Base-by-base conservation (phyloP, 306 rosid species). In the Abrus precatorius region DNA sequence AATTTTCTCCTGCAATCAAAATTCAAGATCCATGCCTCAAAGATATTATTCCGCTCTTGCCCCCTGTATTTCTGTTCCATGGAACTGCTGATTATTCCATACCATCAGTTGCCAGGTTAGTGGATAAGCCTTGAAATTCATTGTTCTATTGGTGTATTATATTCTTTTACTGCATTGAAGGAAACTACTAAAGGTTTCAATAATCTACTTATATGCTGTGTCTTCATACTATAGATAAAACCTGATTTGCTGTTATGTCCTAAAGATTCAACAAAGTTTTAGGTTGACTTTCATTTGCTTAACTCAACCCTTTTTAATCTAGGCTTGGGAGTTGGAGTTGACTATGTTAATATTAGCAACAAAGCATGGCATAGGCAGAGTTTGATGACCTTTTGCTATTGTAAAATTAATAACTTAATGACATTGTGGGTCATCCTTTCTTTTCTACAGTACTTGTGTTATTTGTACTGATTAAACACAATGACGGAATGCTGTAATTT, bases 71-170 rank as follows among this genome's bases (percentile, higher is more conserved):
- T 79, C 88, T 95, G 76, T 92, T 90, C 81, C 99, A 95, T 79
- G 99, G 99, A 85, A 90, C 89, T 50, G 89, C 66, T n/a, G 99
- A 95, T 86, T 88, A 83, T 87, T 93, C 98, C 68, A 90, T 95
- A 79, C 98, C 99, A 71, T 72, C 94, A 57, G 86, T 84, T 81
- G 87, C 97, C 78, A 95, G 98, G 99, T 94, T 85, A 82, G 91
- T 77, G n/a, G 45, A 43, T 43, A 47, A 59, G 36, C 52, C 4
- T 64, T 66, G 70, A 60, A 67, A 14, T 49, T 63, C 28, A 32
- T 57, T 66, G 75, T 44, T 53, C 4, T 2, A 36, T 36, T 36
- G 40, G 40, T 36, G 65, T 34, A 30, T 75, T 14, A 57, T 13
- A 12, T 43, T 63, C 48, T 79, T 81, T 63, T 69, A 75, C 9